Evolutionary conservation across 148 eudicot species (phyloP).

Genomic region (Silene latifolia): DNA sequence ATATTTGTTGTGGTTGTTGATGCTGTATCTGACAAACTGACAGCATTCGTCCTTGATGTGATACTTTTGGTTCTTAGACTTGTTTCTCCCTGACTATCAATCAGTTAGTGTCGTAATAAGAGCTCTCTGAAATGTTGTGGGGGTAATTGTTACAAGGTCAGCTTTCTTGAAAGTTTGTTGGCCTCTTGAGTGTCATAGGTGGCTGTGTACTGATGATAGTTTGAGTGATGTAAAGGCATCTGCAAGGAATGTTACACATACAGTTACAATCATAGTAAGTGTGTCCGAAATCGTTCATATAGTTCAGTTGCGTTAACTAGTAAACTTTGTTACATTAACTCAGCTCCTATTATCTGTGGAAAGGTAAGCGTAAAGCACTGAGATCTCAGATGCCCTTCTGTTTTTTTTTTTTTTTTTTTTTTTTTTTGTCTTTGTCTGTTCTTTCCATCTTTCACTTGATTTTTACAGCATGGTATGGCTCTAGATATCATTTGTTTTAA

Average conservation of each 20-base stretch:
- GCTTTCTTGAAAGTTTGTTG: not conserved
- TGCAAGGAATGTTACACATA: not conserved
- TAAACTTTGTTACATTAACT: not conserved
- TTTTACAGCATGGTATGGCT: not conserved
- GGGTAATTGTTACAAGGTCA: not conserved
- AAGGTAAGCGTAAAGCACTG: not conserved
- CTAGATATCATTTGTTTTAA: not conserved
- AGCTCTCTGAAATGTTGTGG: not conserved
- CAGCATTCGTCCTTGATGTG: not conserved
- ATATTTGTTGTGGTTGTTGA: not conserved
- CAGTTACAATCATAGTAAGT: not conserved
- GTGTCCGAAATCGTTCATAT: not conserved
- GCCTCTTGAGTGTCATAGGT: not conserved
- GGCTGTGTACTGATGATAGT: not conserved
- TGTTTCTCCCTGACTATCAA: not conserved
- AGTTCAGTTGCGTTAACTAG: not conserved
- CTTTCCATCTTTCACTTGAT: not conserved
- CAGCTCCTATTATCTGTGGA: not conserved
- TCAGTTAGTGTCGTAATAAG: not conserved
- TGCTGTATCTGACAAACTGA: not conserved
- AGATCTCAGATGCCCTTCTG: not conserved
- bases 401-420: not conserved
- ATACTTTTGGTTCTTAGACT: not conserved
- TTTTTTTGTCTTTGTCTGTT: not conserved
- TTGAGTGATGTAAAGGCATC: not conserved